phyloP scores from a whole-genome alignment of 2,329 filamentous ascomycete genomes.

The Cladophialophora immunda region DNA sequence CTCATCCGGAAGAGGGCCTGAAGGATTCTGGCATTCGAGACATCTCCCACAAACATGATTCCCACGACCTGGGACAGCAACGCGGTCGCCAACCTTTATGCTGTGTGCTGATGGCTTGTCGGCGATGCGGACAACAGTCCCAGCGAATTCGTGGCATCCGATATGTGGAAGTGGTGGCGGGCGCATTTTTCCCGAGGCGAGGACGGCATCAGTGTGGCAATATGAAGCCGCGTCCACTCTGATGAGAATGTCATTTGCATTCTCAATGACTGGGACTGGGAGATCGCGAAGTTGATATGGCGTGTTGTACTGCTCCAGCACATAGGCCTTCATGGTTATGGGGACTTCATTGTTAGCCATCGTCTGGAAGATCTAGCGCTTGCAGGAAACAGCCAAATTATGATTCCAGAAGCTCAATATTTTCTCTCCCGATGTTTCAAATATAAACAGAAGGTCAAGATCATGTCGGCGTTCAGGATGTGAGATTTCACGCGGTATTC shows the following conservation, averaged over 20 bases:
- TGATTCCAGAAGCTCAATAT: background rate
- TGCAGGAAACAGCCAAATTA: background rate
- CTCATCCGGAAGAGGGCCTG: slow-evolving; percentile 24
- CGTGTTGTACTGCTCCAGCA: slow-evolving; percentile 32
- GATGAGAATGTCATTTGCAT: slow-evolving; percentile 54
- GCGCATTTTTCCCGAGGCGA: slow-evolving; percentile 48
- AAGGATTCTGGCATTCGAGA: slow-evolving; percentile 25
- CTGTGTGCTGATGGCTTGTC: background rate
- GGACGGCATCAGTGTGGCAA: slow-evolving; percentile 55
- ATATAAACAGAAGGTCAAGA: too few species aligned
- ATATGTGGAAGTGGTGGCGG: slow-evolving; percentile 53
- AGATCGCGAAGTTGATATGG: slow-evolving; percentile 37
- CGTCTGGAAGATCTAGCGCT: background rate
- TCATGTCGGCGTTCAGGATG: too few species aligned
- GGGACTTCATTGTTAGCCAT: slow-evolving; percentile 26
- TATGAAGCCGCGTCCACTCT: slow-evolving; percentile 58
- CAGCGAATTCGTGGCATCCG: slow-evolving; percentile 58
- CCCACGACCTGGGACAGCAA: slow-evolving; percentile 27
- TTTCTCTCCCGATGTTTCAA: background rate
- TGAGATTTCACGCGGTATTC: too few species aligned
- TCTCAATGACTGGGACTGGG: slow-evolving; percentile 50
- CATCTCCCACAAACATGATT: slow-evolving; percentile 30
- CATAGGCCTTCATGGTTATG: slow-evolving; percentile 33
- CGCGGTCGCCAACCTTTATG: slow-evolving; percentile 20
- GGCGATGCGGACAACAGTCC: slow-evolving; percentile 48